phyloP scores from a whole-genome alignment of 108 stramenopile genomes.

The Fragilariopsis cylindrus region DNA sequence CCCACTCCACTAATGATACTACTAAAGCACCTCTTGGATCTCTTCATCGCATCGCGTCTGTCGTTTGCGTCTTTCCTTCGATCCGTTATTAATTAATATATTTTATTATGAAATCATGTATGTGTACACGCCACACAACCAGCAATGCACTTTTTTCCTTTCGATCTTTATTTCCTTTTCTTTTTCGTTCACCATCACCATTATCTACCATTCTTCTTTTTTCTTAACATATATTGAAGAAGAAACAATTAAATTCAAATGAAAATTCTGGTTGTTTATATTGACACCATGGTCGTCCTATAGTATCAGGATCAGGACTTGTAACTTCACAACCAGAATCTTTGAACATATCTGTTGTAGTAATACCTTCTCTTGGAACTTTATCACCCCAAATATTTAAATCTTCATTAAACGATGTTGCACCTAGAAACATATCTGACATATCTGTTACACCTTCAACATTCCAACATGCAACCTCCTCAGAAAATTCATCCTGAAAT shows the following conservation, averaged over 20 bases:
- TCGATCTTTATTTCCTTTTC: no score
- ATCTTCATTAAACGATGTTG: slow-evolving; percentile 40
- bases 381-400: slow-evolving; percentile 32
- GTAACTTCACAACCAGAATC: background rate
- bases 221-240: background rate
- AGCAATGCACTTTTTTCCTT: no score
- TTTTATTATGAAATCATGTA: no score
- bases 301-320: background rate
- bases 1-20: no score
- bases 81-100: no score
- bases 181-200: no score
- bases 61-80: no score
- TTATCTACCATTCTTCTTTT: no score
- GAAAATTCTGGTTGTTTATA: background rate
- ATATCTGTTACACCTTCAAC: slow-evolving; percentile 37
- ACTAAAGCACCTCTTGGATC: no score
- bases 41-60: no score
- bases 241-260: slow-evolving; percentile 3
- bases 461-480: slow-evolving; percentile 30
- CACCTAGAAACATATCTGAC: slow-evolving; percentile 37
- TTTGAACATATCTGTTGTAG: slow-evolving; percentile 3
- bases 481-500: slow-evolving; percentile 26
- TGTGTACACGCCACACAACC: no score
- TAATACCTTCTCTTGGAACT: slow-evolving; percentile 5
- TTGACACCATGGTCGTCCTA: slow-evolving; percentile 18